A percentile compares a stretch with the other conserved stretches of the same genome.
Evolutionary conservation across 257 asterid genomes (phyloP).

Genomic region (Echites panduratus): DNA sequence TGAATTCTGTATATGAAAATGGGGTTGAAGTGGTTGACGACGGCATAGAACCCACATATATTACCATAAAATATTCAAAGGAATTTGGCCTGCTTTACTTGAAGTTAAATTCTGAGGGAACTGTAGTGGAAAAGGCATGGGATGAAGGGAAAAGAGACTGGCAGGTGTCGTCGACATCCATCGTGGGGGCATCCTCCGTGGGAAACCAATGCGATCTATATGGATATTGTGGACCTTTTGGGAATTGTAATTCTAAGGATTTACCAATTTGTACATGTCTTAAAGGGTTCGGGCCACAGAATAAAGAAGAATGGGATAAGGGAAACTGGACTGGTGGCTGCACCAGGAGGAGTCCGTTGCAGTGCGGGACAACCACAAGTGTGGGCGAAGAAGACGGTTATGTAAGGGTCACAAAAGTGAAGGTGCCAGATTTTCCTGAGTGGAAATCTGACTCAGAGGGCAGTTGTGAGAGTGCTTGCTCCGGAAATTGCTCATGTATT

Average conservation of each 20-base stretch:
- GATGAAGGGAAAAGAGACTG: constrained; percentile 8
- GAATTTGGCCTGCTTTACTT: neutral
- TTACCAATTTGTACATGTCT: constrained; percentile 48
- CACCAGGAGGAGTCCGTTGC: constrained; percentile 29
- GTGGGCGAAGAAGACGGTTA: constrained; percentile 38
- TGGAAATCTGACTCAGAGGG: constrained; percentile 21
- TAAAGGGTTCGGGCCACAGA: constrained; percentile 39
- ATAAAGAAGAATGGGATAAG: constrained; percentile 37
- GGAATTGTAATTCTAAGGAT: constrained; percentile 34
- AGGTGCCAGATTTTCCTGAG: constrained; percentile 34
- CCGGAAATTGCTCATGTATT: constrained; percentile 20
- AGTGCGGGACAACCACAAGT: constrained; percentile 26
- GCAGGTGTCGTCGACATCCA: constrained; percentile 10
- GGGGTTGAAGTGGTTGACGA: constrained; percentile 4
- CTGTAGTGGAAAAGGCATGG: neutral
- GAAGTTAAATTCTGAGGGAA: constrained; percentile 18
- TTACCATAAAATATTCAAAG: neutral
- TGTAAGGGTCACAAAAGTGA: constrained; percentile 29
- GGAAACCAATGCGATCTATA: constrained; percentile 6
- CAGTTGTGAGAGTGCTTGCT: constrained; percentile 38
- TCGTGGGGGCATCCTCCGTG: no score
- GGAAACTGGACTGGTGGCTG: constrained; percentile 62
- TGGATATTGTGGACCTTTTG: constrained; percentile 46
- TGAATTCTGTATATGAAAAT: constrained; percentile 9
- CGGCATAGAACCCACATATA: constrained; percentile 2